A percentile compares a stretch with the other conserved stretches of the same genome.
These are phyloP conservation scores for Hypoxylon cercidicola DNA, from an alignment of 495 filamentous ascomycete species.

Conservation along the genomic window DNA sequence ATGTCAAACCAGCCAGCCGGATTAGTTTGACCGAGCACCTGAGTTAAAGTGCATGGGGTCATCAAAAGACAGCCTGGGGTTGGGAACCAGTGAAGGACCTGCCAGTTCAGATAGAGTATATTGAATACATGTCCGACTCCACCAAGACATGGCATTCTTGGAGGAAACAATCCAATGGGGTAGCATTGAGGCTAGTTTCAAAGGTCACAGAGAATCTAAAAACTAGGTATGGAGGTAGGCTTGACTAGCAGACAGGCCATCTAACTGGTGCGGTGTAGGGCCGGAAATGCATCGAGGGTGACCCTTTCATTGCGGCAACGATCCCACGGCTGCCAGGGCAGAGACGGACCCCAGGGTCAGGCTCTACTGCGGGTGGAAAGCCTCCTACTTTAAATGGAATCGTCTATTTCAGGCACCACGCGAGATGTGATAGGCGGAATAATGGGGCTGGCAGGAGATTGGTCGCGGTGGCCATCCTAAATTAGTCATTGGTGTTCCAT, in stretches of 20 bases:
- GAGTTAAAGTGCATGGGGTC: slow-evolving; percentile 15
- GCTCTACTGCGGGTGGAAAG: slow-evolving; percentile 20
- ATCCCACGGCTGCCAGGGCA: background rate
- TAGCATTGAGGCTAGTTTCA: slow-evolving; percentile 39
- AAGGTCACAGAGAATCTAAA: slow-evolving; percentile 27
- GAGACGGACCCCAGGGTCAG: slow-evolving; percentile 17
- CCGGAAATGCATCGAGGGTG: slow-evolving; percentile 32
- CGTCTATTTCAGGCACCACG: slow-evolving; percentile 43
- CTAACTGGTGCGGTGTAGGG: slow-evolving; percentile 23
- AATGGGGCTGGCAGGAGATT: slow-evolving; percentile 23
- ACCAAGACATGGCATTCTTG: slow-evolving; percentile 41
- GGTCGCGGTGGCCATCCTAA: slow-evolving; percentile 35
- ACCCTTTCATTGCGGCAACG: slow-evolving; percentile 38
- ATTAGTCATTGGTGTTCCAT: slow-evolving; percentile 42
- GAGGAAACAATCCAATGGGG: slow-evolving; percentile 42
- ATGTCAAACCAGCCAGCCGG: slow-evolving; percentile 27
- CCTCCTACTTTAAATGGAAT: slow-evolving; percentile 47
- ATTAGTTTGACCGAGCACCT: slow-evolving; percentile 29
- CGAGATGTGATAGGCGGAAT: slow-evolving; percentile 35
- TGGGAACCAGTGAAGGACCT: slow-evolving; percentile 20
- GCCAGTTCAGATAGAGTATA: slow-evolving; percentile 29
- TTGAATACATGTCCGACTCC: slow-evolving; percentile 28
- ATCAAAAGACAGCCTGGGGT: slow-evolving; percentile 21
- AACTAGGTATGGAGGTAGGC: slow-evolving; percentile 13
- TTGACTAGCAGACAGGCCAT: slow-evolving; percentile 10